These are phyloP conservation scores for Allantophomopsis lycopodina DNA, from an alignment of 2,329 filamentous ascomycete genomes.

Conservation along the genomic window DNA sequence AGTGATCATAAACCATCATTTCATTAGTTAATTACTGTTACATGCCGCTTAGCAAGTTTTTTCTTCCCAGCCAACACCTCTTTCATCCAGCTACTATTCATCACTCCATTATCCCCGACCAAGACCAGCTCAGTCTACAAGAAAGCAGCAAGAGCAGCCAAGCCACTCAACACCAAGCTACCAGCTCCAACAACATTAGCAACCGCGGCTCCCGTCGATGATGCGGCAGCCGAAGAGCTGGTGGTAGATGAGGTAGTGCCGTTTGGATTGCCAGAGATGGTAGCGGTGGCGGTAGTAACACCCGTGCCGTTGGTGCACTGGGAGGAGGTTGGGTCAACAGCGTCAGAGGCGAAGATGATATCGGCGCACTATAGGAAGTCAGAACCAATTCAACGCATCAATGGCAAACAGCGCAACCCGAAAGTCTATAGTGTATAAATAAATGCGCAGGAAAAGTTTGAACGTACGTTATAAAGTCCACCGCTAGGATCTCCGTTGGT, in stretches of 20 bases:
- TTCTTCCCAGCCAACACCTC: too few species aligned
- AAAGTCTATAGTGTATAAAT: background rate
- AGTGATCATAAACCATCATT: too few species aligned
- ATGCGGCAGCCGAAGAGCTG: background rate
- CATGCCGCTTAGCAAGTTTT: too few species aligned
- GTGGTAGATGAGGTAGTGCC: slow-evolving; percentile 1
- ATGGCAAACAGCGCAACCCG: background rate
- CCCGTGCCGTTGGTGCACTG: slow-evolving; percentile 43
- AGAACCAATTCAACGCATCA: background rate
- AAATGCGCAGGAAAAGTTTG: background rate
- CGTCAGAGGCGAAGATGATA: slow-evolving; percentile 46
- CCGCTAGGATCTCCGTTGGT: slow-evolving; percentile 43
- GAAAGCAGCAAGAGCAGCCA: slow-evolving; percentile 3
- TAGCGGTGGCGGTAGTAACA: slow-evolving; percentile 26
- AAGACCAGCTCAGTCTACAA: slow-evolving; percentile 1
- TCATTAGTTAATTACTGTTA: too few species aligned
- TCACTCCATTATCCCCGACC: too few species aligned
- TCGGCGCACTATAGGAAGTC: slow-evolving; percentile 48
- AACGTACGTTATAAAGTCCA: slow-evolving; percentile 53
- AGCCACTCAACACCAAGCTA: slow-evolving; percentile 3
- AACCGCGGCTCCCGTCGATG: slow-evolving; percentile 1
- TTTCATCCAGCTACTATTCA: too few species aligned
- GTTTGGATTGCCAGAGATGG: slow-evolving; percentile 5
- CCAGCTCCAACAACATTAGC: slow-evolving; percentile 1
- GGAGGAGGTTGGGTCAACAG: slow-evolving; percentile 27